A percentile compares a stretch with the other conserved stretches of the same genome.
These are phyloP conservation scores for Sesbania bispinosa DNA, from an alignment of 306 rosid species.

Conservation along the genomic window DNA sequence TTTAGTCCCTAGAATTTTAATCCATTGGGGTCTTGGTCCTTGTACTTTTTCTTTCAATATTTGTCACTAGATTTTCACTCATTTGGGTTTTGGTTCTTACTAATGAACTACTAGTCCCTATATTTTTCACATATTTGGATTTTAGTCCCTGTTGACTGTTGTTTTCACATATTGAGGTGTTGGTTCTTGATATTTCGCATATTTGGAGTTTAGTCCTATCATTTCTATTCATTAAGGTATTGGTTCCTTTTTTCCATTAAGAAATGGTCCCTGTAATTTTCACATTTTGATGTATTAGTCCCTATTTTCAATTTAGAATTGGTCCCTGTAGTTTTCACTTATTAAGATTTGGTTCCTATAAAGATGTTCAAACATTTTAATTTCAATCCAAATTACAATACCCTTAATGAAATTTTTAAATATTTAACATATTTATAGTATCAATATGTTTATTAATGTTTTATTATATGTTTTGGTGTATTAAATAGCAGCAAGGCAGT, in stretches of 20 bases:
- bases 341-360: not conserved
- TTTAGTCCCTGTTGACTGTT: not conserved
- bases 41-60: not conserved
- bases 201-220: not conserved
- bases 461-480: not conserved
- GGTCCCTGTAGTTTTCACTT: not conserved
- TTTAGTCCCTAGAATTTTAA: not conserved
- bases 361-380: slow-evolving; percentile 3
- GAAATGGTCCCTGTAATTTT: not conserved
- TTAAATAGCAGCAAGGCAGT: not conserved
- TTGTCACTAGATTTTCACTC: not conserved
- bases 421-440: not conserved
- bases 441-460: not conserved
- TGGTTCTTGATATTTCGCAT: not conserved
- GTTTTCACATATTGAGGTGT: not conserved
- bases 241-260: not conserved
- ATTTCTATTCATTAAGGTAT: not conserved
- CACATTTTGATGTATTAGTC: not conserved
- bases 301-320: not conserved
- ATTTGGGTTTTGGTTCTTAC: not conserved
- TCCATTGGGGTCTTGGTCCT: not conserved
- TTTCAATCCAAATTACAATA: not conserved
- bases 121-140: not conserved
- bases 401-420: not conserved
- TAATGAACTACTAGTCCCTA: not conserved